phyloP scores from a whole-genome alignment of 768 basidiomycete genomes.

The Rhizopogon sp. region DNA sequence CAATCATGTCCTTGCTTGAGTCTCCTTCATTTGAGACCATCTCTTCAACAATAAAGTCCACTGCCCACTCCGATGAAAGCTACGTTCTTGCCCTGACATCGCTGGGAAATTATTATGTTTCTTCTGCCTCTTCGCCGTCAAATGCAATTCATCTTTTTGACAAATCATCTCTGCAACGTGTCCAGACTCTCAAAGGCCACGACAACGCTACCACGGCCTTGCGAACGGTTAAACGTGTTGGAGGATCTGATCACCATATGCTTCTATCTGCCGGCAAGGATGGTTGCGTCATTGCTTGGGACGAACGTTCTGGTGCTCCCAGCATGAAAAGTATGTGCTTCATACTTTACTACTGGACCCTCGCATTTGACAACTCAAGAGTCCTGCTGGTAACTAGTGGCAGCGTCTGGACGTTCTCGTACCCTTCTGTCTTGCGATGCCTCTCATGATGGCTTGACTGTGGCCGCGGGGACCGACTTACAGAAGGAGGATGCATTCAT shows the following conservation, averaged over 20 bases:
- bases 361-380: constrained; percentile 35
- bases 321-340: constrained; percentile 55
- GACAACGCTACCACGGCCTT: constrained; percentile 52
- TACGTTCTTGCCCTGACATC: constrained; percentile 61
- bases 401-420: constrained; percentile 34
- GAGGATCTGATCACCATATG: constrained; percentile 34
- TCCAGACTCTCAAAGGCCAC: constrained; percentile 53
- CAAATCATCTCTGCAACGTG: constrained; percentile 42
- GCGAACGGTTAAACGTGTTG: constrained; percentile 37
- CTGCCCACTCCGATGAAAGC: constrained; percentile 33
- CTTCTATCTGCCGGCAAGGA: constrained; percentile 69
- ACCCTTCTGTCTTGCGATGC: constrained; percentile 65
- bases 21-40: constrained; percentile 17
- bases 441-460: constrained; percentile 60
- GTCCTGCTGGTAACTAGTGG: constrained; percentile 35
- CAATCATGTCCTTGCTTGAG: constrained; percentile 20
- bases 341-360: not conserved
- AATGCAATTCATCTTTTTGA: constrained; percentile 68
- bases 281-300: constrained; percentile 72
- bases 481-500: constrained; percentile 79
- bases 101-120: constrained; percentile 49
- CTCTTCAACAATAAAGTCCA: constrained; percentile 24
- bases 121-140: constrained; percentile 54
- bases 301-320: constrained; percentile 49
- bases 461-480: constrained; percentile 82